Percentiles rank a stretch among this genome's conserved stretches.
These are phyloP conservation scores for Wickerhamiella musiphila DNA, from an alignment of 805 yeast genomes.

Conservation along the genomic window DNA sequence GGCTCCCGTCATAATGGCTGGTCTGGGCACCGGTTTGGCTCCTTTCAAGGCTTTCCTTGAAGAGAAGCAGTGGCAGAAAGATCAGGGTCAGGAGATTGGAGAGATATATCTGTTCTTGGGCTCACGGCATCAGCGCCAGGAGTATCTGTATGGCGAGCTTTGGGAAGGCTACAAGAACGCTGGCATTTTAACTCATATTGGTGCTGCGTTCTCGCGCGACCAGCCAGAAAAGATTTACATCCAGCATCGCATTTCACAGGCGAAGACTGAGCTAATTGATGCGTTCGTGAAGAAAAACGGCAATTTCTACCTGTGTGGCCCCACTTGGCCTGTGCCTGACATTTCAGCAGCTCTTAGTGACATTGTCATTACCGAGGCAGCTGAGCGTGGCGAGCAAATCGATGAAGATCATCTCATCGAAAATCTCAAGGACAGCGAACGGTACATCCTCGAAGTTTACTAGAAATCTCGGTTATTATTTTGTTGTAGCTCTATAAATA, in stretches of 20 bases:
- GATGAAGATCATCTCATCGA: conserved; percentile 73
- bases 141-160: conserved; percentile 86
- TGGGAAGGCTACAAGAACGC: conserved; percentile 95
- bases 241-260: conserved; percentile 80
- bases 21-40: conserved; percentile 94
- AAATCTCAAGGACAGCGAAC: conserved; percentile 79
- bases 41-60: conserved; percentile 96
- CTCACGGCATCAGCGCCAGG: conserved; percentile 89
- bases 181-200: conserved; percentile 80
- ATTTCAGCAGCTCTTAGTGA: conserved; percentile 80
- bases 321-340: conserved; percentile 98
- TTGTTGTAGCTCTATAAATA: neutral
- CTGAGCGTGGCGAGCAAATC: conserved; percentile 41
- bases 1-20: conserved; percentile 91
- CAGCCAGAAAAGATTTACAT: conserved; percentile 89
- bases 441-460: conserved; percentile 87
- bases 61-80: conserved; percentile 83
- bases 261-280: conserved; percentile 50
- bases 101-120: conserved; percentile 78
- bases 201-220: conserved; percentile 97
- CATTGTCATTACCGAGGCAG: conserved; percentile 57
- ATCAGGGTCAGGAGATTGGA: conserved; percentile 80
- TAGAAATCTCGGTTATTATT: too few relatives aligned
- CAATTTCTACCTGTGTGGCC: conserved; percentile 92
- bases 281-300: conserved; percentile 70